Base-by-base conservation (phyloP, 768 basidiomycete species). In the Leccinum truebloodii region DNA sequence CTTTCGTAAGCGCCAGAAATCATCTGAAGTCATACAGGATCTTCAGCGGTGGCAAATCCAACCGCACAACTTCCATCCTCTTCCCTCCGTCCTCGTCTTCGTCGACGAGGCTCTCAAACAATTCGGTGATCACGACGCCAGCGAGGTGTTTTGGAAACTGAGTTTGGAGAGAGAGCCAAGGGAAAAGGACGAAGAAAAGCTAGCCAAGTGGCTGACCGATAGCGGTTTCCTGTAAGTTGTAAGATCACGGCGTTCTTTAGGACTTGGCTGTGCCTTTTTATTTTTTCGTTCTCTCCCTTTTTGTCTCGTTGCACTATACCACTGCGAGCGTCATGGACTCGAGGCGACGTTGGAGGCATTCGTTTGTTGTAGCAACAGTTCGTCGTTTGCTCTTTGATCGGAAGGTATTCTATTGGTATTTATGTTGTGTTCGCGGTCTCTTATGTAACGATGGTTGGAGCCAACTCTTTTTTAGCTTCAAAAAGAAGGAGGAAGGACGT, bases 11-110 rank as follows among this genome's bases (percentile, higher is more conserved):
- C 79, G 85, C 7, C 76, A 79, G 30, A 79, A 82, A 57, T 71
- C 80, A 9, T 82, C 85, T 5, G 84, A 84, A 61, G 79, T 86
- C 39, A 74, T 86, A 22, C 77, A 81, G 46, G 84, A 85, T 68
- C 83, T 86, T 57, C 80, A 84, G 63, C 78, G 80, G 26, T 84
- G 84, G 71, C 85, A 86, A 63, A 72, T 76, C 12, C 78, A 79
- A 46, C 80, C 80, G 0, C 86, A 85, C 72, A 85, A 84, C 65
- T 77, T 86, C n/a, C 74, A 76, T 9, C 73, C 72, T 3, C 76
- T 83, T 13, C 75, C 75, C 0, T 62, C 75, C 1, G 77, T 86
- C 9, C 75, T 78, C 28, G 74, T 73, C n/a, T 83, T 76, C 62
- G 65, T 86, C 58, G 65, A 79, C 32, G 72, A 76, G 14, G 69